A percentile compares a stretch with the other conserved stretches of the same genome.
Evolutionary conservation across 305 asterid genomes (phyloP).

Genomic region (Solanum hybrid): DNA sequence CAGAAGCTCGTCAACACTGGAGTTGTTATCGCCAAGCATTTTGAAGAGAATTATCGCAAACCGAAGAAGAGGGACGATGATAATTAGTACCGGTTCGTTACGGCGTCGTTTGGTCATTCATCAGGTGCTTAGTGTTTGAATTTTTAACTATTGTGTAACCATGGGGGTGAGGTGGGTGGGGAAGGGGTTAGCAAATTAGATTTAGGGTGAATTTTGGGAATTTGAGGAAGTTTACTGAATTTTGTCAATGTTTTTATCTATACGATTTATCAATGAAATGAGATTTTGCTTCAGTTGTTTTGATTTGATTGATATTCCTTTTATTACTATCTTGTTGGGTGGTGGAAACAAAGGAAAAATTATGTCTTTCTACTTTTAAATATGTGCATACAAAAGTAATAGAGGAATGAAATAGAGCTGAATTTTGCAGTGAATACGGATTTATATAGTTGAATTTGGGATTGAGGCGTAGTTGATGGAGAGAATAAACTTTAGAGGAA

Average conservation of each 20-base stretch:
- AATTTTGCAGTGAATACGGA: neutral
- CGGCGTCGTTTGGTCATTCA: neutral
- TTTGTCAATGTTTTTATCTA: neutral
- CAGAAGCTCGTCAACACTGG: constrained; percentile 48
- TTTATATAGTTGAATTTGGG: neutral
- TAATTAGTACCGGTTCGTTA: neutral
- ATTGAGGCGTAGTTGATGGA: neutral
- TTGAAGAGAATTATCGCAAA: constrained; percentile 74
- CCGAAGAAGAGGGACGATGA: constrained; percentile 54
- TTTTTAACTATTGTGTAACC: neutral
- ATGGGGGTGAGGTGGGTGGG: neutral
- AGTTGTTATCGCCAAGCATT: constrained; percentile 44
- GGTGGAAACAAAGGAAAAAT: neutral
- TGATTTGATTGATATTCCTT: neutral
- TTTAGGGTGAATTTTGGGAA: neutral
- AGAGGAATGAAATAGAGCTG: neutral
- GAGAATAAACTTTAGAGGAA: neutral
- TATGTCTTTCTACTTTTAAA: neutral
- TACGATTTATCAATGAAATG: neutral
- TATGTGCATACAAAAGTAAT: neutral
- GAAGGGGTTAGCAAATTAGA: neutral
- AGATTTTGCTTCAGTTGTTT: neutral
- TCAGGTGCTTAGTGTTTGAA: constrained; percentile 15
- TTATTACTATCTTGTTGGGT: neutral
- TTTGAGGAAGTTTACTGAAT: neutral